Conservation (phyloP, 1,284 basidiomycete species). For the Earliella scabrosa region DNA sequence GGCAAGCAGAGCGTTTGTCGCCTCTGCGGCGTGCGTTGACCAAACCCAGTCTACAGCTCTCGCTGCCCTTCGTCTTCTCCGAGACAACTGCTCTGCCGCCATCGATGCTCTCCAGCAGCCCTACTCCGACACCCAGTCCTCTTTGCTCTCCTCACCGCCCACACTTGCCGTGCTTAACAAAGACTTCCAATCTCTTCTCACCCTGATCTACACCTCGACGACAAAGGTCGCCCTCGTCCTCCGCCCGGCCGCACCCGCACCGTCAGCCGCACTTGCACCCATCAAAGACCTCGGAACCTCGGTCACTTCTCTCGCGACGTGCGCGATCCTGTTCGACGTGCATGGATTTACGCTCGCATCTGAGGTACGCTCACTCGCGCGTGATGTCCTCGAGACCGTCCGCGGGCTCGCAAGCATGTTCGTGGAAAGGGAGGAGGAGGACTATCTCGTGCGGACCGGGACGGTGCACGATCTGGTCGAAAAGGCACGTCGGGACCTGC, state of each 20-base stretch:
- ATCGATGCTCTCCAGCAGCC: conserved; percentile 37
- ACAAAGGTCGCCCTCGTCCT: conserved; percentile 72
- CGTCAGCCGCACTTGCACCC: conserved; percentile 56
- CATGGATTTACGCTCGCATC: conserved; percentile 60
- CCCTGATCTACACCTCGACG: conserved; percentile 59
- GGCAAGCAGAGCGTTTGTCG: conserved; percentile 18
- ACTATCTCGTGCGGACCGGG: conserved; percentile 66
- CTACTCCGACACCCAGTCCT: conserved; percentile 8
- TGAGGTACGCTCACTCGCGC: conserved; percentile 48
- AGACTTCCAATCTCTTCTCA: conserved; percentile 64
- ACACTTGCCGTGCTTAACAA: conserved; percentile 48
- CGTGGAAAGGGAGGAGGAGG: conserved; percentile 32
- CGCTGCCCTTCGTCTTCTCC: conserved; percentile 29
- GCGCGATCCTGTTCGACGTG: conserved; percentile 53
- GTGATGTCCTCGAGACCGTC: conserved; percentile 52
- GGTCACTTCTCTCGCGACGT: conserved; percentile 60
- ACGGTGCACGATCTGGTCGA: conserved; percentile 69
- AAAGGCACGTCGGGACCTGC: conserved; percentile 54
- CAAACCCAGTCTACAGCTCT: conserved; percentile 26
- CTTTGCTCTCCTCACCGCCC: conserved; percentile 31
- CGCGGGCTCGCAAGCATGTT: conserved; percentile 47
- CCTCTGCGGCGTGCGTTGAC: conserved; percentile 11
- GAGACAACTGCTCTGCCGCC: conserved; percentile 51
- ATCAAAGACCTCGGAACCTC: conserved; percentile 62
- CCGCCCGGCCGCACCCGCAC: conserved; percentile 62